Evolutionary conservation across 2,329 filamentous ascomycete species (phyloP).

Genomic region (Xylariaceae sp.): DNA sequence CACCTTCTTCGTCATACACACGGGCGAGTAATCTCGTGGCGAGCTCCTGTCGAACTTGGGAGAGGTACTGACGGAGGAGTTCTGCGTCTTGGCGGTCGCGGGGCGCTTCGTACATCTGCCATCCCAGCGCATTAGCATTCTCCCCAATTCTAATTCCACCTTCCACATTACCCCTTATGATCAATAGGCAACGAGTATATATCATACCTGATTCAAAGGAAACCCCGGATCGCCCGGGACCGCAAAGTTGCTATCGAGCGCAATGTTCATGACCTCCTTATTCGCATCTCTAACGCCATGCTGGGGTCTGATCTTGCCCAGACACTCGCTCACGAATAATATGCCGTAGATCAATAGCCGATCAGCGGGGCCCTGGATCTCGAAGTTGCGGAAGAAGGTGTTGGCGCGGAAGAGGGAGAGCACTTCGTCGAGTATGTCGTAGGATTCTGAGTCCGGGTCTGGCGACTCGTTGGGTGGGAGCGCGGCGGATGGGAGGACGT

Average conservation of each 20-base stretch:
- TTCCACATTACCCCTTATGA: too few relatives aligned
- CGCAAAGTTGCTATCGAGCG: slow-evolving; percentile 89
- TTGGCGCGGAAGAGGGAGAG: slow-evolving; percentile 92
- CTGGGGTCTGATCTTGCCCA: slow-evolving; percentile 78
- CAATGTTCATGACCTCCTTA: slow-evolving; percentile 81
- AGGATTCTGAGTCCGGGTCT: slow-evolving; percentile 85
- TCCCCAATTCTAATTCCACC: too few relatives aligned
- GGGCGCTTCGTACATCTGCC: slow-evolving; percentile 83
- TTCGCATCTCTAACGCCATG: slow-evolving; percentile 57
- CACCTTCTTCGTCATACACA: slow-evolving; percentile 73
- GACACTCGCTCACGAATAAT: slow-evolving; percentile 85
- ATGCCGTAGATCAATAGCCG: slow-evolving; percentile 95
- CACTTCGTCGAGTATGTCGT: slow-evolving; percentile 94
- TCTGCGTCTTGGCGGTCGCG: slow-evolving; percentile 85
- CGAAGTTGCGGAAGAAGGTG: slow-evolving; percentile 98
- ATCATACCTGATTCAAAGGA: slow-evolving; percentile 77
- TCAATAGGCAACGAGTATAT: background rate
- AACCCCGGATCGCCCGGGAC: slow-evolving; percentile 91
- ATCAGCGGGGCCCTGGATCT: slow-evolving; percentile 95
- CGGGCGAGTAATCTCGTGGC: slow-evolving; percentile 76
- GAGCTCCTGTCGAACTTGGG: slow-evolving; percentile 90
- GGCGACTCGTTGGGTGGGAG: slow-evolving; percentile 60
- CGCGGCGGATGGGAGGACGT: slow-evolving; percentile 64
- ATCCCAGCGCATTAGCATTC: background rate
- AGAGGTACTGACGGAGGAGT: slow-evolving; percentile 80